Base-by-base conservation (phyloP, 2,329 filamentous ascomycete species). In the Ophiostoma ulmi region DNA sequence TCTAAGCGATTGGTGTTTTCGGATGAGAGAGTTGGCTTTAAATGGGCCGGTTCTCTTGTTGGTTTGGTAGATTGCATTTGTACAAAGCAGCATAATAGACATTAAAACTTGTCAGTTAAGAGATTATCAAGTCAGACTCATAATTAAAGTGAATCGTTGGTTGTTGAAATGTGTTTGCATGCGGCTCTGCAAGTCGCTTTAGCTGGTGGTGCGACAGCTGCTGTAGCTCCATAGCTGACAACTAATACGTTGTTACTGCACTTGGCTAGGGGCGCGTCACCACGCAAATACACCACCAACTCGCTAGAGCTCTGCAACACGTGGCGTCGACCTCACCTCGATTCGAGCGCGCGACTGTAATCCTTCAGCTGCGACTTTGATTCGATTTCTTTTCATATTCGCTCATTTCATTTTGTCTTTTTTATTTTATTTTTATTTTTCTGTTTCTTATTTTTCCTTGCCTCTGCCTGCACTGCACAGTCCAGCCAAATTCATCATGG, bases 1-100 rank as follows among this genome's bases (percentile, higher is more conserved):
- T 75, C 39, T 74, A 73, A 73, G 35, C 52, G 20, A n/a, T 22
- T 14, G 4, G 63, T 13, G 20, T 64, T 17, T n/a, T 36, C 10
- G 63, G 63, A 20, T 35, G 31, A 63, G 58, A 35, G 26, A 35
- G 58, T 14, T 22, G 58, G 11, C 58, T 17, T 36, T 5, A 58
- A 26, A 35, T 17, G 58, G 58, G 61, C 31, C n/a, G 63, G 22
- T 14, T 38, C 10, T 39, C 35, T 36, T 20, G 31, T 14, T 36
- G 31, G 36, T 39, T 65, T 39, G 63, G 63, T 65, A 65, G 36
- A 65, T 65, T 65, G 41, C 38, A 39, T 38, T 39, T 65, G 61
- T 64, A 39, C 61, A 64, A 64, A 65, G 63, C 35, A 64, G 63
- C 35, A 65, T 65, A 65, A 65, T 65, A 65, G 63, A 65, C 61